Base-by-base conservation (phyloP, 805 yeast species). In the Ogataea methanolica region DNA sequence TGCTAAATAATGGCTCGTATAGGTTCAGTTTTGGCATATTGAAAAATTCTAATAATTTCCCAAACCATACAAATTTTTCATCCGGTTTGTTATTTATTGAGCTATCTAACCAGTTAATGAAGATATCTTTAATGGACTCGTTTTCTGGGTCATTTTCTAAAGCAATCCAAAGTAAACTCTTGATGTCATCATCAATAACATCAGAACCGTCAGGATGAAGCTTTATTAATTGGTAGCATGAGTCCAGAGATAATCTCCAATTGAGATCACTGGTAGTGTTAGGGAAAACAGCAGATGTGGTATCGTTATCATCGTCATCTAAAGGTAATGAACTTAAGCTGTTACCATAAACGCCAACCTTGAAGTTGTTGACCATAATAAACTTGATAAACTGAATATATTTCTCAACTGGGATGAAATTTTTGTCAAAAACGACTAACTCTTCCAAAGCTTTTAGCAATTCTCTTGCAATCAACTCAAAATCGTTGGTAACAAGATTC, bases 401-500 rank as follows among this genome's bases (percentile, higher is more conserved):
- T 15, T 57, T 54, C 2, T 50, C 42, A 2, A 60, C 16, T 8
- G 68, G 56, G 22, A 79, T 53, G 23, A 64, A 55, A 6, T 56
- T 52, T 21, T 69, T 70, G 42, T 77, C 78, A 59, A 75, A 80
- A 2, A 80, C 69, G 14, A 65, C 57, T 33, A 79, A 57, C 45
- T 76, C 80, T 53, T 78, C 81, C 16, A 68, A 54, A 21, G 73
- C 56, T 42, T 68, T 68, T 26, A 75, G 50, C 12, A 76, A 43
- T 47, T 78, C 80, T 41, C 68, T 51, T 42, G 59, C 48, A 14
- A 69, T 61, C 6, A 63, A 44, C 33, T 61, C 67, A 41, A 63
- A 71, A 50, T 62, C 71, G 45, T 53, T 57, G 41, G 49, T 63
- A 52, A 55, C 68, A 53, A 48, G 52, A 47, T 51, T 73, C 59